These are phyloP conservation scores for Xylaria hypoxylon DNA, from an alignment of 2,329 filamentous ascomycete species.

Conservation along the genomic window DNA sequence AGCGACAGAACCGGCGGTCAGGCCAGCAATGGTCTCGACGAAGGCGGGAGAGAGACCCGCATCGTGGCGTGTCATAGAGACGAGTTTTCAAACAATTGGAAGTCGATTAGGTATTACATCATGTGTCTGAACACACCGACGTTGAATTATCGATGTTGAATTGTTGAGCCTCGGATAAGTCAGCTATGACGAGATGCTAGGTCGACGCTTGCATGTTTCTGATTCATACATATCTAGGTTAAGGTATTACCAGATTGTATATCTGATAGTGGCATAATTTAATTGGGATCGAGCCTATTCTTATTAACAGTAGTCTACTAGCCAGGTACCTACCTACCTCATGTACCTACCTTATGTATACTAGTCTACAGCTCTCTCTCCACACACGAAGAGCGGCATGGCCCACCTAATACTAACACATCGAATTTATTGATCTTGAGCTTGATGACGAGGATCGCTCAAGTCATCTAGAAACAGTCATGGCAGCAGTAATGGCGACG, in stretches of 20 bases:
- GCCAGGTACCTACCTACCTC: no score
- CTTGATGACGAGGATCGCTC: background rate
- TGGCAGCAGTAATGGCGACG: slow-evolving; percentile 40
- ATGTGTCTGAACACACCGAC: background rate
- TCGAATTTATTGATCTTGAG: background rate
- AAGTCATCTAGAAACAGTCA: background rate
- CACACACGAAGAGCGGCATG: background rate
- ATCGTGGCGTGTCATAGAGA: slow-evolving; percentile 63
- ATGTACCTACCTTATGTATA: no score
- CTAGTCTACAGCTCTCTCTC: no score
- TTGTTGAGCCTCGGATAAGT: background rate
- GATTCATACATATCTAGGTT: no score
- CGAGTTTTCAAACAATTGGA: slow-evolving; percentile 13
- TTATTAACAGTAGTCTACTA: no score
- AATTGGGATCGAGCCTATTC: no score
- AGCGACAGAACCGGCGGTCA: slow-evolving; percentile 86
- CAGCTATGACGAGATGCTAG: background rate
- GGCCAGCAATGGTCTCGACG: slow-evolving; percentile 89
- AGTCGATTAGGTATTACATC: slow-evolving; percentile 27
- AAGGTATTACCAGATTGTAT: background rate
- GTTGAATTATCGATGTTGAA: no score
- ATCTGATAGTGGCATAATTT: slow-evolving; percentile 11
- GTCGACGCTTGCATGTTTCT: no score
- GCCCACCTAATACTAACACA: background rate
- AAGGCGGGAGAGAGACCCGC: slow-evolving; percentile 78